phyloP scores from a whole-genome alignment of 2,329 filamentous ascomycete genomes.

The Fusarium abutilonis region DNA sequence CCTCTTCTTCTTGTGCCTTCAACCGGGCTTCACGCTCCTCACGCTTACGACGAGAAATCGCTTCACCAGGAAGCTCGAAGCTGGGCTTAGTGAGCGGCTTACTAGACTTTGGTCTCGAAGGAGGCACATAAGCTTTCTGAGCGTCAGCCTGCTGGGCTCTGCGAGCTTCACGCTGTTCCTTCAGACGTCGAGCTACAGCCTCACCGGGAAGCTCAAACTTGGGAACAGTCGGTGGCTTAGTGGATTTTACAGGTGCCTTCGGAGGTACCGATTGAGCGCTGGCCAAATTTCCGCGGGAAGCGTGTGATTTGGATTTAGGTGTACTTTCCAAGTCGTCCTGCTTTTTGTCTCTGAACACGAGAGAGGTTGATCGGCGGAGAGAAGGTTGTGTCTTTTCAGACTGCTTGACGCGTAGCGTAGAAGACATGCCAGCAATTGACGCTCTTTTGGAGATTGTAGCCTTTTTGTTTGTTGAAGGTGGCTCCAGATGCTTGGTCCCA shows the following conservation, averaged over 20 bases:
- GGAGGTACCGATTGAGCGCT: constrained; percentile 42
- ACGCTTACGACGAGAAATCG: constrained; percentile 64
- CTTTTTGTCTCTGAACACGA: constrained; percentile 50
- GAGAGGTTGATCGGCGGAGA: constrained; percentile 56
- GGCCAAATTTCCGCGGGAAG: constrained; percentile 35
- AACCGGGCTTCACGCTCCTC: constrained; percentile 66
- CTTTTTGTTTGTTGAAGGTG: constrained; percentile 27
- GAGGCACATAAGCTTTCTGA: constrained; percentile 50
- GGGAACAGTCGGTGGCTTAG: constrained; percentile 63
- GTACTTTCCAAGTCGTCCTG: constrained; percentile 26
- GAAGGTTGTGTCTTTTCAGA: constrained; percentile 51
- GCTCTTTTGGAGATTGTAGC: constrained; percentile 40
- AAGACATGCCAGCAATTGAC: constrained; percentile 49
- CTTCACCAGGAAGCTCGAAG: constrained; percentile 72
- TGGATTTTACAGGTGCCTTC: constrained; percentile 61
- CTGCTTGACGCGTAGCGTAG: constrained; percentile 56
- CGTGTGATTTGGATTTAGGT: constrained; percentile 24
- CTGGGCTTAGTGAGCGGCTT: constrained; percentile 64
- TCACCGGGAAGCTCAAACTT: constrained; percentile 72
- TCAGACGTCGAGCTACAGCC: constrained; percentile 65
- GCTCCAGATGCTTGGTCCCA: constrained; percentile 29
- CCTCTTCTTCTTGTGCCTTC: constrained; percentile 67
- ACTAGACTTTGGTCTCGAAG: constrained; percentile 59
- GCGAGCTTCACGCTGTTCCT: constrained; percentile 68
- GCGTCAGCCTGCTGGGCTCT: constrained; percentile 51